A percentile compares a stretch with the other conserved stretches of the same genome.
Conservation (phyloP, 208 protist species). For the Wallacemonas sp. region DNA sequence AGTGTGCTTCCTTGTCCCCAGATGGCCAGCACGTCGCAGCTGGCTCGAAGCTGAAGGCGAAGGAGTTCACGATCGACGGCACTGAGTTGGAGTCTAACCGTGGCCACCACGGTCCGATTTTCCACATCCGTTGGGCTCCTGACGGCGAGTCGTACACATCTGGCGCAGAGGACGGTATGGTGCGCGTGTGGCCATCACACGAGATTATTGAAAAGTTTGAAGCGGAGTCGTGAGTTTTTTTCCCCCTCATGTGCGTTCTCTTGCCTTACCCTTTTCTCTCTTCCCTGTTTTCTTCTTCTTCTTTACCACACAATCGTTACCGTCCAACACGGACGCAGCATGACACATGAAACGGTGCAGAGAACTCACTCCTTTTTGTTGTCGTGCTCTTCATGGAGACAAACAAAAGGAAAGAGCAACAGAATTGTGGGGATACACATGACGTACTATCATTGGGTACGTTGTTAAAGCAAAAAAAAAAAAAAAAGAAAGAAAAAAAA, state of each 20-base stretch:
- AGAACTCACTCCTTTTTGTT: too few species aligned
- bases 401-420: too few species aligned
- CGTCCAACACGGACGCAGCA: too few species aligned
- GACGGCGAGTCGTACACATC: slow-evolving; percentile 88
- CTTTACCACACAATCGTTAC: too few species aligned
- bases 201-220: slow-evolving; percentile 84
- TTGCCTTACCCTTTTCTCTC: slow-evolving; percentile 2
- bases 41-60: slow-evolving; percentile 89
- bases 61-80: slow-evolving; percentile 88
- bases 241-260: neutral
- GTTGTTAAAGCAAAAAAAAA: neutral
- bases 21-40: slow-evolving; percentile 83
- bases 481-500: slow-evolving; percentile 10
- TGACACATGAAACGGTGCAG: too few species aligned
- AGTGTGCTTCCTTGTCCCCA: slow-evolving; percentile 86
- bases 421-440: too few species aligned
- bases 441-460: too few species aligned
- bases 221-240: slow-evolving; percentile 26
- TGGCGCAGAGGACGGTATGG: slow-evolving; percentile 91
- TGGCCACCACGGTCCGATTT: slow-evolving; percentile 91
- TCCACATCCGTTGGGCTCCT: slow-evolving; percentile 89
- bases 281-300: neutral
- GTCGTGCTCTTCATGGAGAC: too few species aligned
- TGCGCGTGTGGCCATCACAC: slow-evolving; percentile 90
- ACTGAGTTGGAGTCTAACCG: slow-evolving; percentile 86